Conservation (phyloP, 805 yeast species). For the Hanseniaspora lachancei region DNA sequence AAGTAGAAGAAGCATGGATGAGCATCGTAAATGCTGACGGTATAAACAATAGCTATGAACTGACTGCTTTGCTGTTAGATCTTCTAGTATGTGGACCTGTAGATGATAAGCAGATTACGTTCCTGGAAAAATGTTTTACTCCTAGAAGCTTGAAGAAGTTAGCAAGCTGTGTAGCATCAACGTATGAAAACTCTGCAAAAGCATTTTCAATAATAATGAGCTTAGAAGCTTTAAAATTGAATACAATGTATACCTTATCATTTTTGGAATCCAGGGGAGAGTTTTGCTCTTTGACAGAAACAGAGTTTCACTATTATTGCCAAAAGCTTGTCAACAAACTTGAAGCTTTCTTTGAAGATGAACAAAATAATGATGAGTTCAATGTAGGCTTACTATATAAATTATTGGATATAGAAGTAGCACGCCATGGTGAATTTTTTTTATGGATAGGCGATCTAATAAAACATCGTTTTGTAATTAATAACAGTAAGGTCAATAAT, state of each 20-base stretch:
- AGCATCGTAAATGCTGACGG: neutral
- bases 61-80: neutral
- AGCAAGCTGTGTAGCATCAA: neutral
- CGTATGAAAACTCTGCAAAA: neutral
- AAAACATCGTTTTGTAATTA: neutral
- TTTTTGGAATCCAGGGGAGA: neutral
- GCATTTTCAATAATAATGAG: neutral
- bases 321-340: neutral
- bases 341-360: neutral
- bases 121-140: neutral
- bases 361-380: neutral
- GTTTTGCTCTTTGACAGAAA: neutral
- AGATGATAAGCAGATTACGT: neutral
- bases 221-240: neutral
- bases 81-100: neutral
- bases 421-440: neutral
- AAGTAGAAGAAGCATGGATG: neutral
- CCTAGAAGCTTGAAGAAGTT: neutral
- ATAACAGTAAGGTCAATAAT: neutral
- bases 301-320: neutral
- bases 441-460: neutral
- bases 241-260: neutral
- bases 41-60: neutral
- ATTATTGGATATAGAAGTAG: neutral
- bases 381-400: neutral